Percentiles rank a stretch among this genome's conserved stretches.
These are phyloP conservation scores for Diaporthe citrichinensis DNA, from an alignment of 2,329 filamentous ascomycete genomes.

Conservation along the genomic window DNA sequence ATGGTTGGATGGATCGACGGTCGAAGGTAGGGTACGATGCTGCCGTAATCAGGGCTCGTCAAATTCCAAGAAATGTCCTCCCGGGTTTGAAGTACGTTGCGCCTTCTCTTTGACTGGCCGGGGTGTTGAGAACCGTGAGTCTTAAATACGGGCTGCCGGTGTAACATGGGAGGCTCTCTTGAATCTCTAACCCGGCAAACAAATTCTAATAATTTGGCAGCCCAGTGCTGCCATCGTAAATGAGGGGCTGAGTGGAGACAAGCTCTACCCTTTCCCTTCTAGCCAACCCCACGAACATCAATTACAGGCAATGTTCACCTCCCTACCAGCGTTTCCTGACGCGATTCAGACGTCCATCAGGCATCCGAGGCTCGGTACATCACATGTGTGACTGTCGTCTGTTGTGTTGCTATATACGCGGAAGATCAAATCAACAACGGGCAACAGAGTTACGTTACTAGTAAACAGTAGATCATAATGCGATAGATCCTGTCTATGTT, in stretches of 20 bases:
- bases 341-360: background rate
- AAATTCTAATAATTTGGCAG: background rate
- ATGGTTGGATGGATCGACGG: background rate
- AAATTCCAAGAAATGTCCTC: background rate
- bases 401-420: background rate
- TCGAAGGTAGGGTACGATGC: background rate
- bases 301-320: too few species aligned
- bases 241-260: background rate
- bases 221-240: background rate
- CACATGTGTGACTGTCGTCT: background rate
- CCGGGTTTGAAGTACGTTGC: accelerated
- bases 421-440: too few species aligned
- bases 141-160: background rate
- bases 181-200: background rate
- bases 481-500: background rate
- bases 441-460: constrained; percentile 13
- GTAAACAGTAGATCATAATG: background rate
- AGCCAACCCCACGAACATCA: too few species aligned
- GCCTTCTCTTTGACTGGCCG: background rate
- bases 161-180: background rate
- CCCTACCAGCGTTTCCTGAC: background rate
- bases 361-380: background rate
- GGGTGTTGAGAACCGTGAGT: background rate
- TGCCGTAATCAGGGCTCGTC: too few species aligned
- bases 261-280: background rate